phyloP scores from a whole-genome alignment of 2,329 filamentous ascomycete genomes.

The Ascochyta fabae region DNA sequence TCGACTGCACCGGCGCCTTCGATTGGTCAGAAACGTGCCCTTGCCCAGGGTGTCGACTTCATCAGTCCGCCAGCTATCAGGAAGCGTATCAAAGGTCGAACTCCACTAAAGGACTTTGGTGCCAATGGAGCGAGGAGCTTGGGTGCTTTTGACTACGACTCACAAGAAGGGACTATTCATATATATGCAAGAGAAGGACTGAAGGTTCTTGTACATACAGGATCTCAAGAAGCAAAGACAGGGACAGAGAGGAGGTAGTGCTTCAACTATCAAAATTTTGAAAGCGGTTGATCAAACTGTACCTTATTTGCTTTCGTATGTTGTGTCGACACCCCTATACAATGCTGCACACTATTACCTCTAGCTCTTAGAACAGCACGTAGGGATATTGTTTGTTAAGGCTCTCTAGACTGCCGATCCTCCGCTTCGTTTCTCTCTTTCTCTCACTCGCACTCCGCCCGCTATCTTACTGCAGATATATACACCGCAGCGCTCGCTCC shows the following conservation, averaged over 20 bases:
- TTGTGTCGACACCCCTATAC: no score
- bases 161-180: background rate
- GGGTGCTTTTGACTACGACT: background rate
- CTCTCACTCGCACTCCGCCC: no score
- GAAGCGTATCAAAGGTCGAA: background rate
- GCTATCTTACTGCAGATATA: no score
- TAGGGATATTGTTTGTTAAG: no score
- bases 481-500: no score
- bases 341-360: no score
- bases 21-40: background rate
- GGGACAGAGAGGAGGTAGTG: background rate
- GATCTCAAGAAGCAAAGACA: background rate
- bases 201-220: background rate
- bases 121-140: background rate
- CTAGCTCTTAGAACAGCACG: no score
- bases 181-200: background rate
- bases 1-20: background rate
- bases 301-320: no score
- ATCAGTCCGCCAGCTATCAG: slow-evolving; percentile 2
- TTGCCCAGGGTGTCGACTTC: background rate
- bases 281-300: background rate
- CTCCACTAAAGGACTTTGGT: background rate
- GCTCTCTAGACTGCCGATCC: no score
- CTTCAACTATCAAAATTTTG: background rate
- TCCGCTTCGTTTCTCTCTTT: no score